Evolutionary conservation across 2,329 filamentous ascomycete species (phyloP).

Genomic region (Chaetomiaceae sp.): DNA sequence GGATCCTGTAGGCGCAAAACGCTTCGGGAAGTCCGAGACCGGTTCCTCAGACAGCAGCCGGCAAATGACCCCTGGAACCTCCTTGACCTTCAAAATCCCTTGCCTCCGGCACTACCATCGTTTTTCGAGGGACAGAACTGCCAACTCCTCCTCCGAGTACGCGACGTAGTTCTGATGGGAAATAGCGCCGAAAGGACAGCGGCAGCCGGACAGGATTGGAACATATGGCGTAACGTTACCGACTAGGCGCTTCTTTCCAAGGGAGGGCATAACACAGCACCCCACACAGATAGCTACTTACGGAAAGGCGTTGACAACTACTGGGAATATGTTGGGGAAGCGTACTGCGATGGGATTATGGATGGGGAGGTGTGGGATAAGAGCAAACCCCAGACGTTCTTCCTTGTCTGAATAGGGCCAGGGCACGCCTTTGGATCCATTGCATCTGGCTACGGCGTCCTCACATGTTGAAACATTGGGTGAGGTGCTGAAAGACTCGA

Average conservation of each 20-base stretch:
- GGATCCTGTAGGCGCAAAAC: background rate
- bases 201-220: constrained; percentile 30
- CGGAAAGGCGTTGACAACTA: no score
- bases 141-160: constrained; percentile 29
- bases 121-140: constrained; percentile 30
- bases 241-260: constrained; percentile 33
- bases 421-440: no score
- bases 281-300: constrained; percentile 35
- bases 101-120: constrained; percentile 27
- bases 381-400: no score
- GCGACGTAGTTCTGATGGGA: constrained; percentile 36
- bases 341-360: no score
- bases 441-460: no score
- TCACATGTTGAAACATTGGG: no score
- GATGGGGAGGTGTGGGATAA: no score
- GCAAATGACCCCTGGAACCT: constrained; percentile 28
- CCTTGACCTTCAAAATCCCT: constrained; percentile 29
- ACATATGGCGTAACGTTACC: constrained; percentile 32
- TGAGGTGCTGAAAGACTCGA: no score
- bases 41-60: background rate
- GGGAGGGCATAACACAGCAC: constrained; percentile 33
- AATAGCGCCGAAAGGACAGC: constrained; percentile 27
- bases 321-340: no score
- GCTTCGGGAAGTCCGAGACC: background rate
- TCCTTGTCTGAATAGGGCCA: no score